Evolutionary conservation across 148 eudicot species (phyloP), one percentile per base, ranked within the genome.

Genomic region (Nyssa sinensis): DNA sequence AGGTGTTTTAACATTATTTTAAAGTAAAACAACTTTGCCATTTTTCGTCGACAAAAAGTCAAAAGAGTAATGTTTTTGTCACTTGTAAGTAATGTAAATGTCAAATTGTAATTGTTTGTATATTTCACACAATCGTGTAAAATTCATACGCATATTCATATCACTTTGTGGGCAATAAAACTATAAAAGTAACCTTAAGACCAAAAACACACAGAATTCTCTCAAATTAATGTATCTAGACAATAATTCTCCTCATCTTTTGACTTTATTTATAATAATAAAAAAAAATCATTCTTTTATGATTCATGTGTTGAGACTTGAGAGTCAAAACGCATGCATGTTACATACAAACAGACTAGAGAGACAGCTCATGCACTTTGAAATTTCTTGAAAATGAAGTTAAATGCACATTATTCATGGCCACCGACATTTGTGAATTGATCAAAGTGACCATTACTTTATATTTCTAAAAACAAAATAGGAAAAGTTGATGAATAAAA

Each of bases 171-270:
- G n/a, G n/a, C n/a, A n/a, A n/a, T n/a, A n/a, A n/a, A n/a, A n/a
- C n/a, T n/a, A n/a, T n/a, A n/a, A n/a, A n/a, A n/a, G n/a, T n/a
- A n/a, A n/a, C n/a, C n/a, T n/a, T n/a, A n/a, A n/a, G n/a, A n/a
- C n/a, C n/a, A n/a, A n/a, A n/a, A n/a, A n/a, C n/a, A n/a, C n/a
- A n/a, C n/a, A n/a, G n/a, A n/a, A n/a, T n/a, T n/a, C n/a, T n/a
- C n/a, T n/a, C n/a, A n/a, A n/a, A n/a, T n/a, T n/a, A 77, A 71
- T 79, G 68, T 81, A 49, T 75, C 7, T 64, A 78, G 84, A 84
- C 62, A 67, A 82, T 61, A 82, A 84, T 80, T 74, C 62, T 49
- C 13, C 14, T 25, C 13, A 9, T 7, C 11, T 5, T n/a, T 9
- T 11, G 17, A 16, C 32, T 66, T 39, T 39, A 47, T 41, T 69